These are phyloP conservation scores for Globisporangium spiculum DNA, from an alignment of 352 stramenopile species.

Conservation along the genomic window DNA sequence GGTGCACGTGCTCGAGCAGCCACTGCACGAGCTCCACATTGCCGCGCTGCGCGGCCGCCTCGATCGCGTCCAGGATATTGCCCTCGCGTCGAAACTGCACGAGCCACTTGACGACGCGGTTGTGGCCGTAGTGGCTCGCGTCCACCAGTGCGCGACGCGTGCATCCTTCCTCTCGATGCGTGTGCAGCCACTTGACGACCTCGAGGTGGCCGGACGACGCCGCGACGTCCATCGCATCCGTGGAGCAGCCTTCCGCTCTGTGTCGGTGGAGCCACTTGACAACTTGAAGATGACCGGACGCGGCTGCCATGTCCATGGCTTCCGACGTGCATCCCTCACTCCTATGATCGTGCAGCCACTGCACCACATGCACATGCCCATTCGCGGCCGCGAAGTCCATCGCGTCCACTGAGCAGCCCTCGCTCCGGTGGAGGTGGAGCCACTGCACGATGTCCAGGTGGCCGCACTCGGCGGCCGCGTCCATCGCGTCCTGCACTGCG, in stretches of 20 bases:
- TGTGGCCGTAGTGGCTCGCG: constrained; percentile 46
- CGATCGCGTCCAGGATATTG: constrained; percentile 24
- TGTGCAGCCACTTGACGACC: constrained; percentile 30
- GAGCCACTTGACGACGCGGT: constrained; percentile 49
- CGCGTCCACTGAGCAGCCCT: constrained; percentile 27
- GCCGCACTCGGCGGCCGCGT: constrained; percentile 20
- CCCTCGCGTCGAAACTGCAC: constrained; percentile 36
- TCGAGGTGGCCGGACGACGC: constrained; percentile 28
- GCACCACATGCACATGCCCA: constrained; percentile 24
- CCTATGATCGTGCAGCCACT: constrained; percentile 29
- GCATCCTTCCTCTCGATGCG: constrained; percentile 53
- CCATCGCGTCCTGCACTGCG: constrained; percentile 24
- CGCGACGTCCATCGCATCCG: constrained; percentile 34
- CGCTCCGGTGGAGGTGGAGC: constrained; percentile 23
- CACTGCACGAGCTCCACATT: constrained; percentile 20
- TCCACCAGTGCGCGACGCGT: constrained; percentile 57
- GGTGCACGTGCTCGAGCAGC: constrained; percentile 21
- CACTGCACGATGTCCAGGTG: constrained; percentile 28
- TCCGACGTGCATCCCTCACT: constrained; percentile 20
- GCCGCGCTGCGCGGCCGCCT: constrained; percentile 18
- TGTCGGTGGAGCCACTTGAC: constrained; percentile 28
- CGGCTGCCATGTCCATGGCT: constrained; percentile 25
- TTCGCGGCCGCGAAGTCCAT: constrained; percentile 31
- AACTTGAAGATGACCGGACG: constrained; percentile 23
- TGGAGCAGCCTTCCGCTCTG: constrained; percentile 33